Base-by-base conservation (phyloP, 257 asterid genomes). In the Solanum megistacrolobum region DNA sequence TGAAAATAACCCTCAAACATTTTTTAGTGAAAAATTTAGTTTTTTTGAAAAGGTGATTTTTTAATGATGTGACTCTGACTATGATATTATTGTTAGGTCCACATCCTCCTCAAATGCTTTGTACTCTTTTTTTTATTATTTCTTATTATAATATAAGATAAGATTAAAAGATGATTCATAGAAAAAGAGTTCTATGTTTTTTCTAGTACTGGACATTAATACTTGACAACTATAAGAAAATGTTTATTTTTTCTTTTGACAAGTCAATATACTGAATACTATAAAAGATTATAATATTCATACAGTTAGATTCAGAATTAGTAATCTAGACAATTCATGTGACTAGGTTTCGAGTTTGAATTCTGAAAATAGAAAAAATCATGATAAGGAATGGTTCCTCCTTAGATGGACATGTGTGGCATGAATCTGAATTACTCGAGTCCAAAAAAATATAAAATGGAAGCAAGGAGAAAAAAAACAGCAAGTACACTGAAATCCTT, bases 381-480 rank as follows among this genome's bases (percentile, higher is more conserved):
- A 32, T 18, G 7, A 71, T 31, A 31, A 7, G 36, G 6, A 71
- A 2, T 5, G 7, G 13, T 16, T 71, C 3, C 12, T 4, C 13
- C 7, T 71, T 71, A 8, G 41, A 71, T 71, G 25, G 8, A 2
- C 4, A 31, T 69, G 12, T 31, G 7, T 16, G 4, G 7, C 4
- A 0, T 9, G 21, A 69, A 32, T 31, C 25, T 31, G 4, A 71
- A 32, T 16, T 2, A 71, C 13, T 71, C 41, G 0, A 4, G 4
- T 4, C 0, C 21, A 0, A 69, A 68, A 29, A 29, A 0, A 31
- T 32, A 71, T 69, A 3, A 18, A 29, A 69, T 5, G 36, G 36
- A 27, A 25, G 23, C 4, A 12, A 0, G 20, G 29, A 8, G 6
- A 25, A 12, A 14, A 12, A 5, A 74, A 74, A 32, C 78, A 9